Base-by-base conservation (phyloP, 495 filamentous ascomycete genomes). In the Parathielavia appendiculata region DNA sequence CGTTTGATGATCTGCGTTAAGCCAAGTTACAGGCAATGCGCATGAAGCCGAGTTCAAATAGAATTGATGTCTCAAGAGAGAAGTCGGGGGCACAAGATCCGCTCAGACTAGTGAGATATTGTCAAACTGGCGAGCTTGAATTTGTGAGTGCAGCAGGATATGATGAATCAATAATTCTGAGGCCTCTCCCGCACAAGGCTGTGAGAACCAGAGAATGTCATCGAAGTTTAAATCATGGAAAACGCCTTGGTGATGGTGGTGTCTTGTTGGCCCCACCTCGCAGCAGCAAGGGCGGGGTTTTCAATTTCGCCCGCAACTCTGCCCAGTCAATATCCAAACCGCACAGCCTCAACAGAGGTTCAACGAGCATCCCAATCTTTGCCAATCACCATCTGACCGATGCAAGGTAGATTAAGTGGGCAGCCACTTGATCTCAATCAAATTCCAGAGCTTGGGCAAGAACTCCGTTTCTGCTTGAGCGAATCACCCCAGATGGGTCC, bases 271-370 rank as follows among this genome's bases (percentile, higher is more conserved):
- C 14, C 22, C 35, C 55, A 22, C 48, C 14, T 35, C 34, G 17
- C 26, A 30, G 26, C 26, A 20, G 11, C 32, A 38, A 51, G n/a
- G 5, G 43, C 54, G 51, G 51, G 51, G 46, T 36, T 23, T 16
- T 35, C 39, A 22, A 61, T 53, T 61, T 54, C 14, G 59, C 55
- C 60, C 47, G 38, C 39, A 17, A 40, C 36, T 62, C 55, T 62
- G 60, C 54, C 58, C 56, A 46, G 46, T 50, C 49, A 50, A 35
- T 44, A 46, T n/a, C 41, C 30, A 22, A 41, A 34, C 9, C 30
- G 51, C 60, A 63, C 56, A 55, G 56, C 60, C 60, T 56, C 60
- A 56, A 34, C 41, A n/a, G 44, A 26, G 58, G 34, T 54, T 54
- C 57, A 49, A 20, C 36, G 36, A 50, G 45, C 39, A 20, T 12